Evolutionary conservation across 257 asterid species (phyloP), one percentile per base, ranked within the genome.

Genomic region (Ajuga chamaepitys): DNA sequence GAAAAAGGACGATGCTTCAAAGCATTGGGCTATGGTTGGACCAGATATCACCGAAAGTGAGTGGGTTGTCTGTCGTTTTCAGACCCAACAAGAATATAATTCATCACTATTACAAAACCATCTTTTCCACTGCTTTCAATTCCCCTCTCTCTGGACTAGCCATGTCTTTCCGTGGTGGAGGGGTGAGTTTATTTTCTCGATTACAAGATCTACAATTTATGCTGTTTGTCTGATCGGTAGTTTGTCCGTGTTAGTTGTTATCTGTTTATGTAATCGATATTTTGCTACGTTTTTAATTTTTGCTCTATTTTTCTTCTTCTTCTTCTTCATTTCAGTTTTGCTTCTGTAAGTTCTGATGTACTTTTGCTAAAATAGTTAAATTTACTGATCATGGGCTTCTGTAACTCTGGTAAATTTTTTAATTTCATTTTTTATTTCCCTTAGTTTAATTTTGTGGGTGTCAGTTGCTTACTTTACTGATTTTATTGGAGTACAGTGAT

Each of bases 121-220:
- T 35, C 38, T 65, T 68, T n/a, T 25, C 67, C 25, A 12, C 26
- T 20, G 34, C 18, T 62, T 62, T 53, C 59, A 8, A 5, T 41
- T 57, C 32, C 37, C 62, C 52, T 32, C 40, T 28, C 37, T 20
- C 71, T 4, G 37, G 51, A 59, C 57, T 30, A 48, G 60, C 60
- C 56, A 73, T 73, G 78, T 66, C 70, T 66, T 73, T 73, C 65
- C 73, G 77, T 13, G 73, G 69, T 14, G 77, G 77, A 73, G 78
- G 69, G 73, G 78, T 73, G 3, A 37, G 73, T 42, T 51, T 3
- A 16, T 20, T 50, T 57, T 68, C n/a, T 32, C 18, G 37, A 30
- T 30, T 0, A 3, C 4, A 46, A 42, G 68, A 65, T 72, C 62
- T 72, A 5, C 12, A 48, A 35, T 58, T 46, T 35, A 16, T 7